Evolutionary conservation across 139 green algal species (phyloP).

Genomic region (Asterochloris erici): DNA sequence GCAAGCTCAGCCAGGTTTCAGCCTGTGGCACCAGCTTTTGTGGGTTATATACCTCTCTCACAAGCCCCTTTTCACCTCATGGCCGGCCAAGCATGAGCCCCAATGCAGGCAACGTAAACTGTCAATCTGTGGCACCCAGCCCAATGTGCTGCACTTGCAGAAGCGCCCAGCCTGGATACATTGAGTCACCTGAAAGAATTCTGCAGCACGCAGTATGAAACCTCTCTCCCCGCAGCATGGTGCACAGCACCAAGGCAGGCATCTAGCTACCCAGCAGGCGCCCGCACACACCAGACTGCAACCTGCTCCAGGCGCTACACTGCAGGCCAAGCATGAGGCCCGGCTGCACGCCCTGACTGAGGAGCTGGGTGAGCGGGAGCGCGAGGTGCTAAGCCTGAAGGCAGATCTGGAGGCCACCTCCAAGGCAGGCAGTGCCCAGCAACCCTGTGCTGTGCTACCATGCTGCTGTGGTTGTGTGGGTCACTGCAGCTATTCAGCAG

Average conservation of each 20-base stretch:
- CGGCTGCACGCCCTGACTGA: constrained; percentile 12
- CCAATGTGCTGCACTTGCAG: background rate
- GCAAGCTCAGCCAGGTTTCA: too few relatives aligned
- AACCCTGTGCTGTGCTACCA: too few relatives aligned
- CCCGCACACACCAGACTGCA: too few relatives aligned
- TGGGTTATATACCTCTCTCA: too few relatives aligned
- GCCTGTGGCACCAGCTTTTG: too few relatives aligned
- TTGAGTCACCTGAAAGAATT: background rate
- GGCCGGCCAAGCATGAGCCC: too few relatives aligned
- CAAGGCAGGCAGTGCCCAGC: background rate
- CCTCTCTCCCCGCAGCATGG: background rate
- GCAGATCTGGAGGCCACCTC: background rate
- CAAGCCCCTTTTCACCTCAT: too few relatives aligned
- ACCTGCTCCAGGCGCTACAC: too few relatives aligned
- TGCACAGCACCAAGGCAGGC: background rate
- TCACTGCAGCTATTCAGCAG: background rate
- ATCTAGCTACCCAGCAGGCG: background rate
- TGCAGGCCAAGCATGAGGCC: constrained; percentile 26
- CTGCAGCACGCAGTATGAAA: background rate
- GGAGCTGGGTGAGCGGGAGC: background rate
- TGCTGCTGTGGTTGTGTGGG: background rate
- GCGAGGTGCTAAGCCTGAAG: background rate
- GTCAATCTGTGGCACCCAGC: background rate
- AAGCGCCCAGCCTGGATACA: too few relatives aligned
- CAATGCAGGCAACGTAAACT: too few relatives aligned